A percentile compares a stretch with the other conserved stretches of the same genome.
Conservation (phyloP, 179 eudicot genomes). For the Pouteria campechiana region DNA sequence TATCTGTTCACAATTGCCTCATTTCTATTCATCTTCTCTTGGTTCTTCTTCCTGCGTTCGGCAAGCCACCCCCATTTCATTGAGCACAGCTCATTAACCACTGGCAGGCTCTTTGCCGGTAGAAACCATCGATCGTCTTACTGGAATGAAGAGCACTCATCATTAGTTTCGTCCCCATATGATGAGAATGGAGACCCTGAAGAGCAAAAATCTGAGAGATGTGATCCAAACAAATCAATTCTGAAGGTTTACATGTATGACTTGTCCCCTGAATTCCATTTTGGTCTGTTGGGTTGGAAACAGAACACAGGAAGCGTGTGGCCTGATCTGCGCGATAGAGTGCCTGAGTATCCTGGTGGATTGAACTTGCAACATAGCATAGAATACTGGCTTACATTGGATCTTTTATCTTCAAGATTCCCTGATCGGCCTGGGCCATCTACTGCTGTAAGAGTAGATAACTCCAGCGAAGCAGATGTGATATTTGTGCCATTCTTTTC, state of each 20-base stretch:
- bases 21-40: conserved; percentile 47
- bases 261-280: conserved; percentile 73
- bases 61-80: conserved; percentile 25
- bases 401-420: conserved; percentile 61
- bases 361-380: conserved; percentile 83
- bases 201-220: neutral
- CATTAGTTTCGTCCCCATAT: neutral
- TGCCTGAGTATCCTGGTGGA: conserved; percentile 81
- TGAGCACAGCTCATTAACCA: conserved; percentile 17
- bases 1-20: conserved; percentile 36
- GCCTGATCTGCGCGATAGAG: conserved; percentile 51
- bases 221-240: conserved; percentile 10
- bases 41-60: conserved; percentile 52
- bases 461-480: conserved; percentile 81
- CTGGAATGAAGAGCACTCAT: neutral
- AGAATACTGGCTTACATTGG: conserved; percentile 91
- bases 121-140: conserved; percentile 7
- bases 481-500: conserved; percentile 90
- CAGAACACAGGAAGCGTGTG: conserved; percentile 43
- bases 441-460: conserved; percentile 47
- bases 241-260: conserved; percentile 87
- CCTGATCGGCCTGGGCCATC: conserved; percentile 23
- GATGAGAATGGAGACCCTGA: neutral
- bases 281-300: conserved; percentile 60
- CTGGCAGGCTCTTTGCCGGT: conserved; percentile 10